Evolutionary conservation across 2,329 filamentous ascomycete species (phyloP).

Genomic region (Allantophomopsis lycopodina): DNA sequence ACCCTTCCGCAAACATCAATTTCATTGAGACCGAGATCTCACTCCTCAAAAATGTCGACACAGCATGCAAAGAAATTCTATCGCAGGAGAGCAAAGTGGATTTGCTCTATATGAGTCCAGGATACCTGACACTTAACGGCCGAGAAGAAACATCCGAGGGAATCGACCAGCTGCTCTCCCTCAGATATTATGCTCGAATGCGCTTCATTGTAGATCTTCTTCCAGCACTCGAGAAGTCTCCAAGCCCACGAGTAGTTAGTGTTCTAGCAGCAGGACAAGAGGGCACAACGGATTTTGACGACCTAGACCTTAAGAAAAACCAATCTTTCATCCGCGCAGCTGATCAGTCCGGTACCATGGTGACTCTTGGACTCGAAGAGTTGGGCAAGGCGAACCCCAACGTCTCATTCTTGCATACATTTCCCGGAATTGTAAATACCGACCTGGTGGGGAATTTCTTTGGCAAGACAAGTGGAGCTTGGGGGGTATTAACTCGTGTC

Average conservation of each 20-base stretch:
- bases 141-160: constrained; percentile 14
- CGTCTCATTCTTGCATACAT: constrained; percentile 25
- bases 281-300: constrained; percentile 9
- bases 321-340: constrained; percentile 24
- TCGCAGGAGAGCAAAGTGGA: neutral
- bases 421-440: constrained; percentile 24
- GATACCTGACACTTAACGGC: neutral
- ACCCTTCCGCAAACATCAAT: constrained; percentile 18
- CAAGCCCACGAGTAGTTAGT: constrained; percentile 14
- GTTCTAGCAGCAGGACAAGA: constrained; percentile 17
- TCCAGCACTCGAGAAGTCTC: constrained; percentile 8
- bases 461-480: constrained; percentile 7
- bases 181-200: constrained; percentile 17
- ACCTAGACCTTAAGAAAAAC: constrained; percentile 16
- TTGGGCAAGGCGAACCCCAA: constrained; percentile 29
- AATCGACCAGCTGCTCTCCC: constrained; percentile 12
- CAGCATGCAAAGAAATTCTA: neutral
- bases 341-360: constrained; percentile 33
- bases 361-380: constrained; percentile 33
- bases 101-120: neutral
- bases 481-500: constrained; percentile 7
- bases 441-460: constrained; percentile 15
- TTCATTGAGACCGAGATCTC: neutral
- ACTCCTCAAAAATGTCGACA: neutral
- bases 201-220: constrained; percentile 12